Conservation (phyloP, 805 yeast genomes). For the Candida caryicola region DNA sequence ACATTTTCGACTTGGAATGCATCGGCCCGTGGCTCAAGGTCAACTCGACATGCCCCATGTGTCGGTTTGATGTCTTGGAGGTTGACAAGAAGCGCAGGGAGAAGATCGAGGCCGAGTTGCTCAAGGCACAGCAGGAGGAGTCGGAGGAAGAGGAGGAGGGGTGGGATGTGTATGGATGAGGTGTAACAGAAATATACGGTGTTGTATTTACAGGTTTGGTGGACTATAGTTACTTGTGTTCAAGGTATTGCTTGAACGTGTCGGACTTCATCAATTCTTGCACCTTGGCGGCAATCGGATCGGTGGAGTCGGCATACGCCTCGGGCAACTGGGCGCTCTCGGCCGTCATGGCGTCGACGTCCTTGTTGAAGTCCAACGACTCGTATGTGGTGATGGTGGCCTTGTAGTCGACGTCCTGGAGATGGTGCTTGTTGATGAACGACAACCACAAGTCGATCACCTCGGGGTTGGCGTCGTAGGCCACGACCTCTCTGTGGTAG, state of each 20-base stretch:
- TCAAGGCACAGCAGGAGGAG: slow-evolving; percentile 38
- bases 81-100: slow-evolving; percentile 26
- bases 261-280: slow-evolving; percentile 69
- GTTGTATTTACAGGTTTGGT: background rate
- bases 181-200: background rate
- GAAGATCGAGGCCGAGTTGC: slow-evolving; percentile 33
- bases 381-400: slow-evolving; percentile 56
- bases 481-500: slow-evolving; percentile 65
- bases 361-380: slow-evolving; percentile 29
- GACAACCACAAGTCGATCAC: slow-evolving; percentile 80
- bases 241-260: slow-evolving; percentile 57
- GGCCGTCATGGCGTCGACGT: slow-evolving; percentile 32
- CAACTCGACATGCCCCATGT: slow-evolving; percentile 79
- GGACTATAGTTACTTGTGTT: slow-evolving; percentile 10
- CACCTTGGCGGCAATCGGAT: slow-evolving; percentile 63
- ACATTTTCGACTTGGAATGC: slow-evolving; percentile 85
- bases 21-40: slow-evolving; percentile 83
- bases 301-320: slow-evolving; percentile 30
- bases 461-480: slow-evolving; percentile 84
- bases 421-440: slow-evolving; percentile 69
- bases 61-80: slow-evolving; percentile 67
- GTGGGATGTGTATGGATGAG: slow-evolving; percentile 73
- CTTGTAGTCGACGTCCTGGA: slow-evolving; percentile 80
- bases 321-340: slow-evolving; percentile 31
- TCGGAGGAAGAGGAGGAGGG: slow-evolving; percentile 61